Base-by-base conservation (phyloP, 139 green algal genomes). In the Coelastrella sp. region DNA sequence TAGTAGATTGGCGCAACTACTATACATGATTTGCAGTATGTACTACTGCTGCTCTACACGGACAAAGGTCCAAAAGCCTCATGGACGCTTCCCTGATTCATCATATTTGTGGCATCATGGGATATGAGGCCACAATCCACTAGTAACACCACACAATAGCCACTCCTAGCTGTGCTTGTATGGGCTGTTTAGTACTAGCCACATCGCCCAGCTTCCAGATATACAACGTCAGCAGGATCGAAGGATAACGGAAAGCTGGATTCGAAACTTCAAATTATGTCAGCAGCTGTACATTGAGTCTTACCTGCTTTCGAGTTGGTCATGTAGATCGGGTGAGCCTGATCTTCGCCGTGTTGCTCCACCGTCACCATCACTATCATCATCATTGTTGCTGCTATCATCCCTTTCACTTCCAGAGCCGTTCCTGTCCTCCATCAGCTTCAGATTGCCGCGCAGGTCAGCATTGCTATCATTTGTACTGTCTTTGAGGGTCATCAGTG, bases 401-500 rank as follows among this genome's bases (percentile, higher is more conserved):
- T 23, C 11, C 45, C 11, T 57, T 13, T 57, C 45, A 34, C 57
- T 66, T 15, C 7, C 62, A 38, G n/a, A n/a, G n/a, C n/a, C n/a
- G n/a, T n/a, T 17, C 27, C 17, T 40, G 43, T 34, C 34, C 62
- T 32, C 13, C 75, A 25, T 34, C 53, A 27, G 15, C 13, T 15
- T n/a, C 57, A 30, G 57, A 15, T 66, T 15, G 17, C 21, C 57
- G 57, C 57, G n/a, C n/a, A n/a, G n/a, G n/a, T n/a, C n/a, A n/a
- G n/a, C n/a, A n/a, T n/a, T n/a, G n/a, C n/a, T n/a, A n/a, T n/a
- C n/a, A n/a, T n/a, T n/a, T n/a, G n/a, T n/a, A n/a, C n/a, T n/a
- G n/a, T n/a, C n/a, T n/a, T n/a, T n/a, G n/a, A 85, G 62, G 4
- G 41, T 43, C 41, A 85, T 60, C 62, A 85, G 41, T 1, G 79